These are phyloP conservation scores for Cladophialophora immunda DNA, from an alignment of 2,329 filamentous ascomycete genomes.

Conservation along the genomic window DNA sequence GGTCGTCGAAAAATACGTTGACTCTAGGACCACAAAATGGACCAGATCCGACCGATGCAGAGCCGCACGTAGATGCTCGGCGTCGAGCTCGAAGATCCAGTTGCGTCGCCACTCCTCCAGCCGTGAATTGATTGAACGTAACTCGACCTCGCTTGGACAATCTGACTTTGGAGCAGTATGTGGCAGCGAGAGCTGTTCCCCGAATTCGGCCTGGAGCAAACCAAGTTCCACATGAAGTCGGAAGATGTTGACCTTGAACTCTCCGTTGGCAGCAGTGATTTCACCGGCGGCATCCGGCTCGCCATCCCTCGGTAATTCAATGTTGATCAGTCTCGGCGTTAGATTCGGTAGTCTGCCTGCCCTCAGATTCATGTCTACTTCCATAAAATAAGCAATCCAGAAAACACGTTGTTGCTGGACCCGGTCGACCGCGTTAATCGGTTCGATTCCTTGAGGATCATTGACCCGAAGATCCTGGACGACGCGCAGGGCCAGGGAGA, in stretches of 20 bases:
- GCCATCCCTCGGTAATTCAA: conserved; percentile 88
- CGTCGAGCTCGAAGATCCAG: conserved; percentile 24
- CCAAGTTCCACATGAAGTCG: conserved; percentile 89
- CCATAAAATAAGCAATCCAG: conserved; percentile 77
- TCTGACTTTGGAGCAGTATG: not conserved
- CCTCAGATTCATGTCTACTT: conserved; percentile 62
- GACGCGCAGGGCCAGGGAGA: conserved; percentile 86
- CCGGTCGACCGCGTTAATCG: conserved; percentile 89
- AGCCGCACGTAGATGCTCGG: conserved; percentile 15
- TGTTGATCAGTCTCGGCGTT: conserved; percentile 73
- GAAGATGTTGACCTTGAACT: conserved; percentile 93
- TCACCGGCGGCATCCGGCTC: conserved; percentile 92
- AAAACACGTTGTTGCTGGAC: conserved; percentile 84
- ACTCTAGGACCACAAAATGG: conserved; percentile 31
- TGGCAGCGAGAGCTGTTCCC: conserved; percentile 18
- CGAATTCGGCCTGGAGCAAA: conserved; percentile 29
- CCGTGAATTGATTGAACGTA: conserved; percentile 20
- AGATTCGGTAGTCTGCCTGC: conserved; percentile 23
- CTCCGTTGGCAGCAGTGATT: conserved; percentile 85
- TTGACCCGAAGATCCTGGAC: conserved; percentile 53
- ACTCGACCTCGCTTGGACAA: not conserved
- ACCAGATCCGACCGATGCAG: conserved; percentile 34
- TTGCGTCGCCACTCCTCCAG: conserved; percentile 28
- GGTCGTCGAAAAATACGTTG: conserved; percentile 23
- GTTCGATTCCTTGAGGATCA: conserved; percentile 62